A percentile compares a stretch with the other conserved stretches of the same genome.
Evolutionary conservation across 331 rosid genomes (phyloP).

Genomic region (Ulmus americana): DNA sequence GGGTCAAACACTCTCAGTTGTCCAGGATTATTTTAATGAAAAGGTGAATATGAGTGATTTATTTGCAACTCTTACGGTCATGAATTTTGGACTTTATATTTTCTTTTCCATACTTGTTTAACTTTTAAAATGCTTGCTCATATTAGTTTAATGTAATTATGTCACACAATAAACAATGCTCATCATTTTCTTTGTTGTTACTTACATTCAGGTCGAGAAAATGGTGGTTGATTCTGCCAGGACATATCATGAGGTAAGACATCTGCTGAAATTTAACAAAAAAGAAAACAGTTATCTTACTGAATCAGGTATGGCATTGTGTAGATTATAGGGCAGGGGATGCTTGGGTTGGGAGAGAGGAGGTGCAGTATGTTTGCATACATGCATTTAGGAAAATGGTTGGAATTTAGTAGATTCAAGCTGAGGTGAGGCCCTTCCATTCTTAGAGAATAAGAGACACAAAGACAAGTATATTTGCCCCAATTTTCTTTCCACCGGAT

Average conservation of each 20-base stretch:
- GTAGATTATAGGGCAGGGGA: background rate
- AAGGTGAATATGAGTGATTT: conserved; percentile 40
- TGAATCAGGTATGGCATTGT: conserved; percentile 12
- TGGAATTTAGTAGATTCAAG: no score
- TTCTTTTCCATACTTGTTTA: conserved; percentile 5
- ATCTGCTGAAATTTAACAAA: conserved; percentile 18
- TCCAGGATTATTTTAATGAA: conserved; percentile 87
- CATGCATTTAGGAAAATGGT: no score
- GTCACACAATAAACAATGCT: conserved; percentile 11
- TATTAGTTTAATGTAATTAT: background rate
- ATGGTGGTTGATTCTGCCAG: conserved; percentile 93
- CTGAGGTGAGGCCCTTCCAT: no score
- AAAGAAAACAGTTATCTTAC: conserved; percentile 1
- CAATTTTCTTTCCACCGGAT: conserved; percentile 6
- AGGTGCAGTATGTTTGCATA: no score
- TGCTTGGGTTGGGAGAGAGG: no score
- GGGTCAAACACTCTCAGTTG: conserved; percentile 97
- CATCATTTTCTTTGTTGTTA: conserved; percentile 23
- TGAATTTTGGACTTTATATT: conserved; percentile 10
- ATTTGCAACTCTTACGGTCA: conserved; percentile 7
- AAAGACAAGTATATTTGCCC: no score
- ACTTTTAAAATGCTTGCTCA: conserved; percentile 11
- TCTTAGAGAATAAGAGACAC: no score
- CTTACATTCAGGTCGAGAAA: conserved; percentile 57
- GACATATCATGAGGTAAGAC: conserved; percentile 84